Percentiles rank a stretch among this genome's conserved stretches.
Conservation (phyloP, 2,329 filamentous ascomycete species). For the Fusarium albosuccineum region DNA sequence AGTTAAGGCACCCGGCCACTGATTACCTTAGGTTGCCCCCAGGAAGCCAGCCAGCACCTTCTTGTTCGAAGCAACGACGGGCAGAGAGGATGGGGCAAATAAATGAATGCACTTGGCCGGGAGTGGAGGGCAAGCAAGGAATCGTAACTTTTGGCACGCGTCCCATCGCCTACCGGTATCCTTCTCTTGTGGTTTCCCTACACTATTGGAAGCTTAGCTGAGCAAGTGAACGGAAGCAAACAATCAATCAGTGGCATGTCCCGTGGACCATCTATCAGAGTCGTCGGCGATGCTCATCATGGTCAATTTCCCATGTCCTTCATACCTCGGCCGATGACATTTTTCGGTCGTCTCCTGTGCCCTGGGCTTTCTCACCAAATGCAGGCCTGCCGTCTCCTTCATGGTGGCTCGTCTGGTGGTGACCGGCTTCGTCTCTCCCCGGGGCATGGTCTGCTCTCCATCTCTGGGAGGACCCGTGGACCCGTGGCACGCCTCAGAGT, state of each 20-base stretch:
- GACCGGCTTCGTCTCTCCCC: conserved; percentile 32
- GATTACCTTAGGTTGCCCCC: conserved; percentile 10
- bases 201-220: conserved; percentile 10
- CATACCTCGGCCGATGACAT: conserved; percentile 5
- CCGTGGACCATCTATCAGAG: background rate
- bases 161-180: conserved; percentile 4
- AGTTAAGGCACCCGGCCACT: conserved; percentile 4
- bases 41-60: conserved; percentile 17
- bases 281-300: background rate
- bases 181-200: conserved; percentile 16
- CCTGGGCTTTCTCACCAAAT: conserved; percentile 27
- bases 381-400: conserved; percentile 20
- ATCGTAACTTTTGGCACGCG: conserved; percentile 9
- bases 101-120: conserved; percentile 1
- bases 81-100: conserved; percentile 20
- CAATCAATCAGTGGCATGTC: background rate
- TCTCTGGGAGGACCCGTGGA: conserved; percentile 47
- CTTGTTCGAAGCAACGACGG: conserved; percentile 6
- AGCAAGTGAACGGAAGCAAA: background rate
- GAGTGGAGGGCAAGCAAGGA: conserved; percentile 13
- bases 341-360: conserved; percentile 13
- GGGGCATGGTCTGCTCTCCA: conserved; percentile 36
- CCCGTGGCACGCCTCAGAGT: conserved; percentile 51
- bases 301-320: background rate
- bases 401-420: conserved; percentile 27